Percentiles rank a stretch among this genome's conserved stretches.
phyloP scores from a whole-genome alignment of 768 basidiomycete genomes.

The Podaxis sp. region DNA sequence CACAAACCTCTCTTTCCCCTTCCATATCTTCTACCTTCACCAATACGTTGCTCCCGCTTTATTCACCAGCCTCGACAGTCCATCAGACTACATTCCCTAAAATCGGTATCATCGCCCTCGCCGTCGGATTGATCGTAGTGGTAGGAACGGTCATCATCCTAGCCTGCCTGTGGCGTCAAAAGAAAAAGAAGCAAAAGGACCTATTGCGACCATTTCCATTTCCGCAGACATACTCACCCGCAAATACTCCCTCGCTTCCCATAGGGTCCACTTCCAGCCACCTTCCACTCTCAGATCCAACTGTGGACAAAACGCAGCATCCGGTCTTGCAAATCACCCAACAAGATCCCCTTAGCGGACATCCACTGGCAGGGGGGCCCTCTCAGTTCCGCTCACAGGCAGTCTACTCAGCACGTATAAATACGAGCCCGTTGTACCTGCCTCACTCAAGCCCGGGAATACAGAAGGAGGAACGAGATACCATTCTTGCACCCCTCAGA shows the following conservation, averaged over 20 bases:
- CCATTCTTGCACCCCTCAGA: too few relatives aligned
- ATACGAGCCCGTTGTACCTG: too few relatives aligned
- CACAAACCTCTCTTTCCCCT: neutral
- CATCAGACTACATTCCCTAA: neutral
- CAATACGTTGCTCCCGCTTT: neutral
- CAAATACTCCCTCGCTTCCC: neutral
- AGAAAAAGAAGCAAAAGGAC: neutral
- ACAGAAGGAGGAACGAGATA: too few relatives aligned
- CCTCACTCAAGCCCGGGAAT: too few relatives aligned
- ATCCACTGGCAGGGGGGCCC: too few relatives aligned
- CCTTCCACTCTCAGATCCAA: too few relatives aligned
- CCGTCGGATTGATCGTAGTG: neutral
- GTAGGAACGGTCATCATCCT: neutral
- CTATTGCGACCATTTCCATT: neutral
- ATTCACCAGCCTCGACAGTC: neutral
- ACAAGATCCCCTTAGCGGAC: too few relatives aligned
- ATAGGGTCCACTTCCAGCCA: neutral
- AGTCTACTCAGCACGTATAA: too few relatives aligned
- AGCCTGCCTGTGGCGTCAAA: neutral
- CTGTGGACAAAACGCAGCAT: too few relatives aligned
- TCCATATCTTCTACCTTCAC: neutral
- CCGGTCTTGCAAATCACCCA: too few relatives aligned
- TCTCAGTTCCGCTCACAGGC: too few relatives aligned
- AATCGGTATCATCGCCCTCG: neutral
- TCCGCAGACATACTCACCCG: neutral